These are phyloP conservation scores for Pestalotiopsis sp. DNA, from an alignment of 2,329 filamentous ascomycete genomes.

Conservation along the genomic window DNA sequence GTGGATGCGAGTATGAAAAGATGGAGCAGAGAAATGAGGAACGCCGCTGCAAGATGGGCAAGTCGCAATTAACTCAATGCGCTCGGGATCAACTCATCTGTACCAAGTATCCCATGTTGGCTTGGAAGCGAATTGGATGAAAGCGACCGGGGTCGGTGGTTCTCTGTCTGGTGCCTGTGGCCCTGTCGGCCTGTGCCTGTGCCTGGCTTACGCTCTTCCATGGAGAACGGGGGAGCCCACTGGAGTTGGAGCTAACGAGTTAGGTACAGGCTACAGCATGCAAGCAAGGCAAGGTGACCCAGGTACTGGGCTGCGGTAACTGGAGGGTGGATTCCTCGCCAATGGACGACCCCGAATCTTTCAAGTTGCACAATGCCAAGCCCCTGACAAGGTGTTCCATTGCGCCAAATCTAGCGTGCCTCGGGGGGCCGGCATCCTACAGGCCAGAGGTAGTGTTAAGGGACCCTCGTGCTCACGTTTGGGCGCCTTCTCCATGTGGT, in stretches of 20 bases:
- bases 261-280: too few relatives aligned
- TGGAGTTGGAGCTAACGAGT: too few relatives aligned
- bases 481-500: not conserved
- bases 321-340: not conserved
- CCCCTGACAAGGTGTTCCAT: conserved; percentile 10
- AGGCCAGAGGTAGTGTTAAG: not conserved
- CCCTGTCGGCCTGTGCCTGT: not conserved
- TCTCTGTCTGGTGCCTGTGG: not conserved
- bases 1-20: not conserved
- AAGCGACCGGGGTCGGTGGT: not conserved
- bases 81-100: not conserved
- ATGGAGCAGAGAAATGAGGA: conserved; percentile 12
- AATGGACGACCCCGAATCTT: not conserved
- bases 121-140: not conserved
- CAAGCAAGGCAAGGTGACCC: not conserved
- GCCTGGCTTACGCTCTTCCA: not conserved
- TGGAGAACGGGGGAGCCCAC: too few relatives aligned
- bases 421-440: not conserved
- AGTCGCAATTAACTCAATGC: conserved; percentile 13
- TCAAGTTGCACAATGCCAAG: conserved; percentile 7
- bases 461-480: not conserved
- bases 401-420: not conserved
- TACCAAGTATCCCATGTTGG: not conserved
- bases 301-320: not conserved
- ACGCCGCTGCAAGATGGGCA: not conserved